phyloP scores from a whole-genome alignment of 345 rosid species.

The Eucalyptus polyanthemos region DNA sequence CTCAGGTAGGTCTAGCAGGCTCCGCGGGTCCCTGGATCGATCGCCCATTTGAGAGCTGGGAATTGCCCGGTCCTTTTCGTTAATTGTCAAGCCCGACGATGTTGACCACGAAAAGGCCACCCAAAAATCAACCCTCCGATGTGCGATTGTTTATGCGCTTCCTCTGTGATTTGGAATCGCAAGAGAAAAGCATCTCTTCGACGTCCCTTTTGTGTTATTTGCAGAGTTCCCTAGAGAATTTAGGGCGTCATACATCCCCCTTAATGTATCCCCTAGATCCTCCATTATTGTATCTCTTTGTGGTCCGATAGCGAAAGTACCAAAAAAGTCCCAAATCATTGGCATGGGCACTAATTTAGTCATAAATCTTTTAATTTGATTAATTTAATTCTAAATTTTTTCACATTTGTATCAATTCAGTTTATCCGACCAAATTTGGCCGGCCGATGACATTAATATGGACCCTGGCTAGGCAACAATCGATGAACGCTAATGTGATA shows the following conservation, averaged over 20 bases:
- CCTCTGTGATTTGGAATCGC: not conserved
- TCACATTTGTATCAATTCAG: fast-evolving
- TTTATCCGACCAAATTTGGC: fast-evolving
- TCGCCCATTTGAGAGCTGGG: not conserved
- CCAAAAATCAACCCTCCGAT: not conserved
- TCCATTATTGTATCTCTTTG: too few relatives aligned
- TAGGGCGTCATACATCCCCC: not conserved
- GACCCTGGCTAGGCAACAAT: fast-evolving
- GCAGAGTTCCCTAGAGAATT: not conserved
- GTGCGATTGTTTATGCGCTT: not conserved
- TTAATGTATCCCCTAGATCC: not conserved
- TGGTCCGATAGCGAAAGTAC: fast-evolving
- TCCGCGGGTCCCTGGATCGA: not conserved
- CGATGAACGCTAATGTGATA: fast-evolving
- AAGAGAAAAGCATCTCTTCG: not conserved
- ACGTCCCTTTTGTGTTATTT: not conserved
- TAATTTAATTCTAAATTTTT: fast-evolving
- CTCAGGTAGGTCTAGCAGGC: not conserved
- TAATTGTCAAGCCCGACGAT: not conserved
- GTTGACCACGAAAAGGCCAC: not conserved
- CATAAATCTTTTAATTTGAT: fast-evolving
- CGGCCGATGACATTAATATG: fast-evolving
- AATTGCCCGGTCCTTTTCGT: not conserved
- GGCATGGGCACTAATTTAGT: fast-evolving
- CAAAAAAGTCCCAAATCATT: fast-evolving